Percentiles rank a stretch among this genome's conserved stretches.
These are phyloP conservation scores for Plasmodium malariae DNA, from an alignment of 169 alveolate genomes.

Conservation along the genomic window DNA sequence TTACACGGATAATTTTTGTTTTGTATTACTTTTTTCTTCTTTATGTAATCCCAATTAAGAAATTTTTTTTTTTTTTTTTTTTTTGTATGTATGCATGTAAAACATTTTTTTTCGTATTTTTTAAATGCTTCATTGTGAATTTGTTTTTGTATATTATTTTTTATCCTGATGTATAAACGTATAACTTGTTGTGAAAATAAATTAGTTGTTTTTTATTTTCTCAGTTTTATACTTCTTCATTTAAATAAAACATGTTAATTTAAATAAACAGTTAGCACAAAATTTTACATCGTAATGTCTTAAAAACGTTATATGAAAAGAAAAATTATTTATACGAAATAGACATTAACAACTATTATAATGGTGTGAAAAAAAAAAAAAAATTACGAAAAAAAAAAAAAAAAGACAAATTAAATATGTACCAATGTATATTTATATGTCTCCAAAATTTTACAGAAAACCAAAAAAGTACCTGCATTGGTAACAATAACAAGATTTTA, in stretches of 20 bases:
- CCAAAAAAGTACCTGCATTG: background rate
- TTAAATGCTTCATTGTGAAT: too few relatives aligned
- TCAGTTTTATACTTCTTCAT: background rate
- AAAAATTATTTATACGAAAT: background rate
- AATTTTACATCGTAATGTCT: background rate
- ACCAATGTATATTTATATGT: background rate
- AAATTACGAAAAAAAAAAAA: background rate
- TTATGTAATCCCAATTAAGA: too few relatives aligned
- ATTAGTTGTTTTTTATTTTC: background rate
- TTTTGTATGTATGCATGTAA: too few relatives aligned
- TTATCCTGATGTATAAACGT: too few relatives aligned
- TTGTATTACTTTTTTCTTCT: too few relatives aligned
- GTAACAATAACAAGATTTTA: background rate
- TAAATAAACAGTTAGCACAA: conserved; percentile 13
- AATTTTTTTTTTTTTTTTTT: too few relatives aligned
- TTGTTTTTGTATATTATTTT: too few relatives aligned
- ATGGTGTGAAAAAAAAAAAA: background rate
- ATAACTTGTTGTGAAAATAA: too few relatives aligned
- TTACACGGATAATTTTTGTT: too few relatives aligned
- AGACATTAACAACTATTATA: background rate
- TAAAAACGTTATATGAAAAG: background rate
- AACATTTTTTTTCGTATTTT: too few relatives aligned
- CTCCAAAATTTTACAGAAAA: conserved; percentile 25
- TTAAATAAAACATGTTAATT: background rate
- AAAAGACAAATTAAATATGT: background rate